Percentiles rank a stretch among this genome's conserved stretches.
phyloP scores from a whole-genome alignment of 495 filamentous ascomycete species.

The Penicillium cosmopolitanum region DNA sequence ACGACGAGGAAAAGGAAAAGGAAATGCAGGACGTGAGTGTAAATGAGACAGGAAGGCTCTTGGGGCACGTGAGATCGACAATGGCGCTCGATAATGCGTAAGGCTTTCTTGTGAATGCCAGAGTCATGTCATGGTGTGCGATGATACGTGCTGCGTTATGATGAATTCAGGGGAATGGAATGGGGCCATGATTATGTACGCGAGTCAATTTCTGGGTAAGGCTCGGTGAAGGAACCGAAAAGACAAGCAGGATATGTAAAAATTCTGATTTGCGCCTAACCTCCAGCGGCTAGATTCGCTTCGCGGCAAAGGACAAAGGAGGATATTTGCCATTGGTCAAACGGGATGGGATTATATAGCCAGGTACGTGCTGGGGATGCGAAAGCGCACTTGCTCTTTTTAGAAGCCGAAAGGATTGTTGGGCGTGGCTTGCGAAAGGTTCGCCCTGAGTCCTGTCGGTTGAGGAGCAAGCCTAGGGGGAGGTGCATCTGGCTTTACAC shows the following conservation, averaged over 20 bases:
- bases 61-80: constrained; percentile 7
- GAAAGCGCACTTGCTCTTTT: constrained; percentile 8
- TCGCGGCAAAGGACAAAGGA: background rate
- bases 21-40: constrained; percentile 7
- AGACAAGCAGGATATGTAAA: constrained; percentile 25
- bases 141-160: constrained; percentile 21
- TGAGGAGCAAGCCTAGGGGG: constrained; percentile 82
- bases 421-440: constrained; percentile 88
- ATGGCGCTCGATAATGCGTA: constrained; percentile 19
- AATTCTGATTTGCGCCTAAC: background rate
- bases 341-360: constrained; percentile 28
- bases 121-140: too few relatives aligned
- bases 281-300: background rate
- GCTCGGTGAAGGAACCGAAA: background rate
- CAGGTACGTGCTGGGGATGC: constrained; percentile 9
- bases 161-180: too few relatives aligned
- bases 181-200: constrained; percentile 25
- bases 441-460: constrained; percentile 86
- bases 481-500: constrained; percentile 63
- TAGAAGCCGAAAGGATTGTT: constrained; percentile 94
- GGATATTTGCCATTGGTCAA: constrained; percentile 15
- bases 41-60: background rate
- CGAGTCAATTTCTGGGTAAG: constrained; percentile 19
- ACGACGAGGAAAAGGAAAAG: background rate
- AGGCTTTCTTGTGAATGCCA: too few relatives aligned